phyloP scores from a whole-genome alignment of 1,139 yeast species.

The Insectozyma bohioensis region DNA sequence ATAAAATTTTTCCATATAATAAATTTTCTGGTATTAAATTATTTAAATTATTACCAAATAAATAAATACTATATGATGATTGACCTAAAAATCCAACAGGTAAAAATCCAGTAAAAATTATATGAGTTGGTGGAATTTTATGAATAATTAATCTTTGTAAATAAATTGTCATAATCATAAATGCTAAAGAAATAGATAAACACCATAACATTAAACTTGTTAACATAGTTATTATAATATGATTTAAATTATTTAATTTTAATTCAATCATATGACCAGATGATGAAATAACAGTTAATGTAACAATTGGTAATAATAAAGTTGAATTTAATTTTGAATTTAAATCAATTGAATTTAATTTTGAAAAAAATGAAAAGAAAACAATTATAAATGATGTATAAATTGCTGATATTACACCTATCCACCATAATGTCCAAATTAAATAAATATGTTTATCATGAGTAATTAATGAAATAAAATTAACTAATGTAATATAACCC shows the following conservation, averaged over 20 bases:
- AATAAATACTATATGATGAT: conserved; percentile 67
- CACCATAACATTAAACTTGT: conserved; percentile 64
- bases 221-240: conserved; percentile 52
- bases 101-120: conserved; percentile 27
- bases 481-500: conserved; percentile 70
- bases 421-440: conserved; percentile 19
- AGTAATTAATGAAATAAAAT: conserved; percentile 45
- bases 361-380: conserved; percentile 41
- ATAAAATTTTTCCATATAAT: conserved; percentile 18
- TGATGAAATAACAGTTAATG: conserved; percentile 73
- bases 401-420: conserved; percentile 49
- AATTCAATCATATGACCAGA: conserved; percentile 56
- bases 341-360: conserved; percentile 20
- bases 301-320: conserved; percentile 66
- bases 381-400: conserved; percentile 57
- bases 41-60: conserved; percentile 49
- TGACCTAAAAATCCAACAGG: conserved; percentile 62
- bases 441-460: conserved; percentile 18
- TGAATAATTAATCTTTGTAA: conserved; percentile 56
- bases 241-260: conserved; percentile 38
- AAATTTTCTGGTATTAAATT: conserved; percentile 17
- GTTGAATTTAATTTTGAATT: conserved; percentile 36
- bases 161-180: conserved; percentile 55
- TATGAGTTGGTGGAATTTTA: conserved; percentile 54
- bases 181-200: conserved; percentile 62